phyloP scores from a whole-genome alignment of 2,329 filamentous ascomycete species.

The Diatrype stigma region DNA sequence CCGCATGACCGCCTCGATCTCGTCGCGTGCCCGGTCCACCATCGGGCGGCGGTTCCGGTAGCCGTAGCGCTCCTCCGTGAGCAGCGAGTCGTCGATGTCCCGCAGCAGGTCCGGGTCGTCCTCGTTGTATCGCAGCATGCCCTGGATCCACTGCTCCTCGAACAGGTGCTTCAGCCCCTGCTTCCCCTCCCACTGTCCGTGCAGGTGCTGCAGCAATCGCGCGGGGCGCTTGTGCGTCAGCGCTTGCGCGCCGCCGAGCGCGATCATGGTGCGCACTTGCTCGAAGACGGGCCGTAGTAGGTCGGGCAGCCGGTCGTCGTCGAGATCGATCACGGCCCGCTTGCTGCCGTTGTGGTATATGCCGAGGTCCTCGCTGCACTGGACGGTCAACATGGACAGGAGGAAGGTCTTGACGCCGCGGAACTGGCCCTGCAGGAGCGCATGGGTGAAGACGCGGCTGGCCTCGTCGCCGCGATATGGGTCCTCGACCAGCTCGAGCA shows the following conservation, averaged over 20 bases:
- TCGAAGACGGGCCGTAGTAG: conserved; percentile 2
- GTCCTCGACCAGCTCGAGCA: conserved; percentile 3
- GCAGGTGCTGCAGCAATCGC: conserved; percentile 5
- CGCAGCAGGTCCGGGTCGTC: neutral
- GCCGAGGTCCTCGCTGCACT: conserved; percentile 3
- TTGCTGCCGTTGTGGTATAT: conserved; percentile 5
- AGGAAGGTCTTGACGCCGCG: conserved; percentile 5
- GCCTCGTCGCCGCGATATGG: neutral
- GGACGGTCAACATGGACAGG: conserved; percentile 7
- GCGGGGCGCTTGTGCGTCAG: conserved; percentile 1
- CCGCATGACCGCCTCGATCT: neutral
- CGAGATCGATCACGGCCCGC: conserved; percentile 5
- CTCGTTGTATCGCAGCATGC: neutral
- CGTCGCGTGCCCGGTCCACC: conserved; percentile 1
- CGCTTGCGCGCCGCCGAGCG: neutral
- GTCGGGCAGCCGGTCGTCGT: conserved; percentile 4
- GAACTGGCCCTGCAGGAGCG: conserved; percentile 1
- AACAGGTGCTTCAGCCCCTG: conserved; percentile 5
- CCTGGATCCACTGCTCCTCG: conserved; percentile 9
- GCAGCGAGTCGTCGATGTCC: neutral
- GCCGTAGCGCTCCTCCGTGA: conserved; percentile 1
- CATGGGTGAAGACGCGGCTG: conserved; percentile 3
- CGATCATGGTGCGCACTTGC: neutral
- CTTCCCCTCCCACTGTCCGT: conserved; percentile 2
- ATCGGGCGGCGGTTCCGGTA: neutral